phyloP scores from a whole-genome alignment of 495 filamentous ascomycete genomes.

The Sabuloglossum arenarium region DNA sequence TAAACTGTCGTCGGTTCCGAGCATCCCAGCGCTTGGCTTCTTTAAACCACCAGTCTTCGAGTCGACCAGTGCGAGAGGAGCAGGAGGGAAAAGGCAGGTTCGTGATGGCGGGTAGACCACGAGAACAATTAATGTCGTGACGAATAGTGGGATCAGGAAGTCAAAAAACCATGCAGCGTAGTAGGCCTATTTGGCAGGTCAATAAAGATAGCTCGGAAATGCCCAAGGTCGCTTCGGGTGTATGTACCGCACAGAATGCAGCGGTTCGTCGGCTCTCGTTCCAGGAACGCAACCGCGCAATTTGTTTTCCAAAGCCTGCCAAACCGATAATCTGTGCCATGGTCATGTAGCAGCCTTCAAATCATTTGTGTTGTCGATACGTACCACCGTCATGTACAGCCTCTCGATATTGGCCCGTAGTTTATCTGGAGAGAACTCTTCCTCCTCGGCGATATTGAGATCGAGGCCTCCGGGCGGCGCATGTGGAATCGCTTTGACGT shows the following conservation, averaged over 20 bases:
- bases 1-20: constrained; percentile 56
- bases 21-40: constrained; percentile 44
- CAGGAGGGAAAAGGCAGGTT: constrained; percentile 49
- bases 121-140: constrained; percentile 35
- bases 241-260: too few relatives aligned
- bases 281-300: constrained; percentile 64
- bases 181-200: constrained; percentile 48
- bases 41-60: constrained; percentile 40
- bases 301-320: constrained; percentile 46
- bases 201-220: too few relatives aligned
- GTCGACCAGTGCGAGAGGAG: constrained; percentile 43
- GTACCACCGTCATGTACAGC: constrained; percentile 56
- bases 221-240: too few relatives aligned
- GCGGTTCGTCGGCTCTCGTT: constrained; percentile 46
- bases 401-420: constrained; percentile 61
- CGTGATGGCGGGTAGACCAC: constrained; percentile 47
- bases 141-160: constrained; percentile 42
- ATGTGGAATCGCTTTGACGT: constrained; percentile 48
- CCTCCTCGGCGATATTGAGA: constrained; percentile 58
- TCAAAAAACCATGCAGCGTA: constrained; percentile 55
- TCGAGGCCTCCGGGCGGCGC: constrained; percentile 41
- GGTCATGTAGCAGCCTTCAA: constrained; percentile 1
- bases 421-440: constrained; percentile 76
- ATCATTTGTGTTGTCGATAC: too few relatives aligned
- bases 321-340: constrained; percentile 33